A percentile compares a stretch with the other conserved stretches of the same genome.
Evolutionary conservation across 352 stramenopile species (phyloP).

Genomic region (Globisporangium sylvaticum): DNA sequence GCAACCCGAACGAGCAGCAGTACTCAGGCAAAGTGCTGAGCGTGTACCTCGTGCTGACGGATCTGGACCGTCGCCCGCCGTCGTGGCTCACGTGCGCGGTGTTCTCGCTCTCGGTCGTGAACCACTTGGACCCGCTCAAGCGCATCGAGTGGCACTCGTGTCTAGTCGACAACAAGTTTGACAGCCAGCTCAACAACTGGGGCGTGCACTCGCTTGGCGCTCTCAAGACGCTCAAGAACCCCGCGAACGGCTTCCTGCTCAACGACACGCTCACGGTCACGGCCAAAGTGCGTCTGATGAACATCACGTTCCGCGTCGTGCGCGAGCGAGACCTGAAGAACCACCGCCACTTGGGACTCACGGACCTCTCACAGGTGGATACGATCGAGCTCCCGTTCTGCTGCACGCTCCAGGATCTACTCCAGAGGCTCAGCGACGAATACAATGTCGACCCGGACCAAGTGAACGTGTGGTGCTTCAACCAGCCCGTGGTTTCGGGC

Average conservation of each 20-base stretch:
- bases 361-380: conserved; percentile 38
- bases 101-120: conserved; percentile 67
- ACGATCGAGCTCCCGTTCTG: conserved; percentile 69
- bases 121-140: conserved; percentile 36
- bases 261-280: conserved; percentile 56
- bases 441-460: conserved; percentile 28
- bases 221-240: conserved; percentile 49
- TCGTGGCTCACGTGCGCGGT: conserved; percentile 78
- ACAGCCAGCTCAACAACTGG: conserved; percentile 74
- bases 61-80: conserved; percentile 44
- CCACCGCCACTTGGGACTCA: conserved; percentile 56
- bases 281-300: conserved; percentile 71
- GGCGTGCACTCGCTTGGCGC: conserved; percentile 71
- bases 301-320: conserved; percentile 74
- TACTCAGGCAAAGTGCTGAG: conserved; percentile 66
- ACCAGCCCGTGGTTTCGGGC: conserved; percentile 67
- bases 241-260: conserved; percentile 45
- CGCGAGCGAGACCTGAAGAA: conserved; percentile 44
- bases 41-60: conserved; percentile 78
- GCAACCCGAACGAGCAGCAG: conserved; percentile 75
- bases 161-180: conserved; percentile 81
- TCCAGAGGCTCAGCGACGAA: conserved; percentile 28
- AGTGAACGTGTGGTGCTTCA: conserved; percentile 69
- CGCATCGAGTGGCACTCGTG: conserved; percentile 79
- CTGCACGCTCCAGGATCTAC: conserved; percentile 51